phyloP scores from a whole-genome alignment of 805 yeast species.

The Cyberlindnera euphorbiiphila region DNA sequence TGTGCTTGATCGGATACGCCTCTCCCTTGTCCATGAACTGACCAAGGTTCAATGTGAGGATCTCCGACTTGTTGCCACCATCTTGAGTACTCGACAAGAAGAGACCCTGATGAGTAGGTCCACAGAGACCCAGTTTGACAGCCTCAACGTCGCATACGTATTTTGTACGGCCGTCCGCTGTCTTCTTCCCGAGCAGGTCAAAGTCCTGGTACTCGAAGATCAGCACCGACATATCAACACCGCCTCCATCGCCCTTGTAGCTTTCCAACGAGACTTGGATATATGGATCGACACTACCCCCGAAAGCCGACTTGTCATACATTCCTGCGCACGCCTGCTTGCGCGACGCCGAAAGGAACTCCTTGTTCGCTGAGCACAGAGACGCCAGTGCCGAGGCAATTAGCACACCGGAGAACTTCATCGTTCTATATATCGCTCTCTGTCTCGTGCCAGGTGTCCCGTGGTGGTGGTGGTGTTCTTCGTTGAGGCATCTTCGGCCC shows the following conservation, averaged over 20 bases:
- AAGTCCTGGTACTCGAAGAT: conserved; percentile 84
- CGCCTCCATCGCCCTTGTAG: conserved; percentile 22
- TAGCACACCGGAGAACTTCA: not conserved
- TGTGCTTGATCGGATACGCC: conserved; percentile 60
- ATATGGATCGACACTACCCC: conserved; percentile 68
- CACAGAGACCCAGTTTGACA: conserved; percentile 54
- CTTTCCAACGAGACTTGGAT: conserved; percentile 45
- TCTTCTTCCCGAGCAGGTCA: conserved; percentile 54
- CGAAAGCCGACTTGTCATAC: conserved; percentile 84
- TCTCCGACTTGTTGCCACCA: conserved; percentile 45
- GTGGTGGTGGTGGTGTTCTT: no score
- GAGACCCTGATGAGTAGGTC: conserved; percentile 47
- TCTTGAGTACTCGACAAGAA: conserved; percentile 52
- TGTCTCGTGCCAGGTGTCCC: no score
- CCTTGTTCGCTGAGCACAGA: conserved; percentile 34
- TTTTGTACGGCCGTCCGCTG: conserved; percentile 41
- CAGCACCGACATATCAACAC: conserved; percentile 54
- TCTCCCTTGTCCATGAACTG: conserved; percentile 58
- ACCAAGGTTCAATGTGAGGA: conserved; percentile 53
- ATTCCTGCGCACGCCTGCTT: conserved; percentile 85
- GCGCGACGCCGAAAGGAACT: conserved; percentile 43
- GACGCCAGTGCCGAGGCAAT: not conserved
- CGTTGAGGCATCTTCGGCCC: no score
- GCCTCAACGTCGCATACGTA: conserved; percentile 78
- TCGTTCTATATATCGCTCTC: no score